Base-by-base conservation (phyloP, 345 rosid species). In the Moricandia moricandioides region DNA sequence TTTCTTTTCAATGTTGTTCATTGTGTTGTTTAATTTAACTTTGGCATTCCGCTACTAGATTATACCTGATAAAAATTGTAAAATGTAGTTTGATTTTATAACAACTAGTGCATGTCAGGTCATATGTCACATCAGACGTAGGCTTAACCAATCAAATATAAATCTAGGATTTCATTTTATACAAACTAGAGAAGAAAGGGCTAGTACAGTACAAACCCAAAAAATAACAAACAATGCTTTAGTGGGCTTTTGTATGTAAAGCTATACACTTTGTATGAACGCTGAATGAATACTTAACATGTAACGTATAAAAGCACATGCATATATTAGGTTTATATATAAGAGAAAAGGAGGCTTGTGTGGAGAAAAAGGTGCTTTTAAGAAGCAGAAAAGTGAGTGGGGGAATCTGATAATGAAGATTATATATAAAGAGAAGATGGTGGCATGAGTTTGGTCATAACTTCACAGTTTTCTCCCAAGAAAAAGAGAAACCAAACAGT, bases 371-470 rank as follows among this genome's bases (percentile, higher is more conserved):
- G 37, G 45, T 43, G 68, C 67, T 78, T 79, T 65, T 62, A 47
- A 16, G 79, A 59, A 79, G 57, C 51, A 79, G 63, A 26, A 75
- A 74, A 64, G 71, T 57, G 63, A 68, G 79, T 69, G 73, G 78
- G 69, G 40, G 82, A 69, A 80, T 80, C 63, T 52, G 65, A 64
- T 70, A 33, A 75, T 60, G 59, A 64, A 73, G 78, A 73, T 75
- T 65, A 77, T 59, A 73, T 66, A 66, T 57, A 67, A 18, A 61
- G 58, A 69, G 81, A 81, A 76, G 71, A 80, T 78, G 78, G 69
- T 35, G 68, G 14, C 62, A 39, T 75, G 65, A 58, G 73, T 70
- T 57, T 75, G 69, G 73, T 71, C 12, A 74, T 74, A 74, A 45
- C 59, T 74, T 57, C 10, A 40, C 6, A 65, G 83, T 75, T 74